Conservation (phyloP, 2,329 filamentous ascomycete genomes). For the Aspergillus intermedius region DNA sequence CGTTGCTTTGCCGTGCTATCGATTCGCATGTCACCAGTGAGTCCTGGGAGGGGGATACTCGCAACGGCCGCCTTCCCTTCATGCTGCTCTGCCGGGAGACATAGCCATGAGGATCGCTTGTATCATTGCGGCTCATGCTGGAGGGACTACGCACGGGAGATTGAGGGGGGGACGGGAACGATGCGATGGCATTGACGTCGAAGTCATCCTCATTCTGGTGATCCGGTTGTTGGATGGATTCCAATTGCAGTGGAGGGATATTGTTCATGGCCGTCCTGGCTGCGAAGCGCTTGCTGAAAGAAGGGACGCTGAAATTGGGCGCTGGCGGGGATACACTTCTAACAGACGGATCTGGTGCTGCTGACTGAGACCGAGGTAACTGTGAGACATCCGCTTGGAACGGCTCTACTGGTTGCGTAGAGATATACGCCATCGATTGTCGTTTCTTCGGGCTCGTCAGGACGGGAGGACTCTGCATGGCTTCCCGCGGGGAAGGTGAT, state of each 20-base stretch:
- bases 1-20: not conserved
- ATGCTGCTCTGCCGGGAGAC: slow-evolving; percentile 7
- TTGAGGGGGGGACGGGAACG: slow-evolving; percentile 26
- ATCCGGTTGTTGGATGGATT: slow-evolving; percentile 2
- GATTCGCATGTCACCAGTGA: slow-evolving; percentile 9
- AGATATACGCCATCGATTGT: slow-evolving; percentile 18
- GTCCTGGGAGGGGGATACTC: slow-evolving; percentile 25
- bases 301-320: slow-evolving; percentile 38
- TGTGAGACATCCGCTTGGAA: slow-evolving; percentile 14
- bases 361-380: slow-evolving; percentile 15
- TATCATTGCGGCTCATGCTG: slow-evolving; percentile 16
- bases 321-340: slow-evolving; percentile 29
- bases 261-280: slow-evolving; percentile 13
- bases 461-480: slow-evolving; percentile 16
- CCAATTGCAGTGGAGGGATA: slow-evolving; percentile 7
- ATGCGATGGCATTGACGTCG: slow-evolving; percentile 11
- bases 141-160: slow-evolving; percentile 23
- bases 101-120: slow-evolving; percentile 12
- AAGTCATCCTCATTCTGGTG: slow-evolving; percentile 9
- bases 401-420: slow-evolving; percentile 6
- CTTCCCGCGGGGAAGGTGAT: slow-evolving; percentile 5
- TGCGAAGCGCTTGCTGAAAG: slow-evolving; percentile 34
- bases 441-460: slow-evolving; percentile 19
- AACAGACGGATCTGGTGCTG: slow-evolving; percentile 17
- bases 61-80: slow-evolving; percentile 15